A percentile compares a stretch with the other conserved stretches of the same genome.
Conservation (phyloP, 352 stramenopile species). For the Phytophthora hibernalis region DNA sequence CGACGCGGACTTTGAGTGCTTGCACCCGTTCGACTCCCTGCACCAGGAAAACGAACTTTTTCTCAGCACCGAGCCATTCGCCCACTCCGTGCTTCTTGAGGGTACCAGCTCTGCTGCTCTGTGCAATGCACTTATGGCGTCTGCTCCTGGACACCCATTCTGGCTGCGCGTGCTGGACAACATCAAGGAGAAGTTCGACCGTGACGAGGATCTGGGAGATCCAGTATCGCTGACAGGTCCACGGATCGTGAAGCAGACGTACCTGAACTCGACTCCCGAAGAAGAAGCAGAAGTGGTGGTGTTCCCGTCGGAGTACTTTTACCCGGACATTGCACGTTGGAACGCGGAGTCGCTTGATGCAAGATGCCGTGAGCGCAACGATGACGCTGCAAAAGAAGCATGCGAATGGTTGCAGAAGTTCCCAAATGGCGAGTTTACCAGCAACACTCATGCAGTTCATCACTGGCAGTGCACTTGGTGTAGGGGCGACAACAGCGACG, state of each 20-base stretch:
- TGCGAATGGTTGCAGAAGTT: constrained; percentile 54
- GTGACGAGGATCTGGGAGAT: constrained; percentile 26
- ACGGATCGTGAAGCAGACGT: constrained; percentile 58
- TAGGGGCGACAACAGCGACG: constrained; percentile 31
- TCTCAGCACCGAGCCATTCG: constrained; percentile 53
- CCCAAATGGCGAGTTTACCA: constrained; percentile 54
- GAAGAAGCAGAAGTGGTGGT: constrained; percentile 25
- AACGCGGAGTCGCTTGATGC: constrained; percentile 45
- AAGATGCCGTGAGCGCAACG: constrained; percentile 23
- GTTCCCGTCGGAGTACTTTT: constrained; percentile 56
- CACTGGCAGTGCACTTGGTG: constrained; percentile 75
- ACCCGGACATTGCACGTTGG: constrained; percentile 63
- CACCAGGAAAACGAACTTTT: constrained; percentile 44
- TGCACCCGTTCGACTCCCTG: constrained; percentile 47
- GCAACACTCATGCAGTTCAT: constrained; percentile 50
- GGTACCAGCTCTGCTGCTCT: constrained; percentile 35
- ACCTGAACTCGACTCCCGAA: constrained; percentile 17
- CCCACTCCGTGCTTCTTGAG: constrained; percentile 56
- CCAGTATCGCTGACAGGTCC: constrained; percentile 56
- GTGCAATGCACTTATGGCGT: constrained; percentile 68
- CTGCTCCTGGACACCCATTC: constrained; percentile 50
- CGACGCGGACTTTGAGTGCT: constrained; percentile 62
- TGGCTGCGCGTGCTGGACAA: constrained; percentile 57
- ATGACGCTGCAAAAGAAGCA: constrained; percentile 27
- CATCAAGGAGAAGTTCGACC: constrained; percentile 53